phyloP scores from a whole-genome alignment of 805 yeast genomes.

The Candida adriatica region DNA sequence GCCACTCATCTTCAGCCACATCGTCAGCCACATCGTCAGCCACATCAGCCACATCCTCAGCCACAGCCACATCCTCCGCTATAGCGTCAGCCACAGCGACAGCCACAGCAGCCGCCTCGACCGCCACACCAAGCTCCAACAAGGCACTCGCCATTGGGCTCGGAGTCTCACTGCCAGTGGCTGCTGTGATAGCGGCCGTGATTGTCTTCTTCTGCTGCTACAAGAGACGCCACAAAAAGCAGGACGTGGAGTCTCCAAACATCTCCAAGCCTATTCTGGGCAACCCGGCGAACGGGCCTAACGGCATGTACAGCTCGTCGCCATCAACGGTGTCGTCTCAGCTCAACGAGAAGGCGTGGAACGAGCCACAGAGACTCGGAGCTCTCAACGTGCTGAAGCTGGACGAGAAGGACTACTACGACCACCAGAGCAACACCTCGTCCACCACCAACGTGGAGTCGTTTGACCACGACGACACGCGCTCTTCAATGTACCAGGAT shows the following conservation, averaged over 20 bases:
- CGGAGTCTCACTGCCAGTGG: slow-evolving; percentile 78
- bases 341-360: slow-evolving; percentile 23
- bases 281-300: slow-evolving; percentile 30
- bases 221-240: slow-evolving; percentile 33
- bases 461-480: slow-evolving; percentile 25
- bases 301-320: slow-evolving; percentile 12
- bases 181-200: slow-evolving; percentile 39
- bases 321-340: slow-evolving; percentile 28
- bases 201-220: slow-evolving; percentile 52
- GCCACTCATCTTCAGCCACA: slow-evolving; percentile 23
- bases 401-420: slow-evolving; percentile 32
- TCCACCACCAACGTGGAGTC: slow-evolving; percentile 45
- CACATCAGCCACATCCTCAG: slow-evolving; percentile 19
- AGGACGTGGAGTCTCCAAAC: slow-evolving; percentile 26
- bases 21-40: slow-evolving; percentile 25
- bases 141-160: slow-evolving; percentile 79
- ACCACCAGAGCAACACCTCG: slow-evolving; percentile 34
- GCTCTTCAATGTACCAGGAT: slow-evolving; percentile 30
- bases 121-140: slow-evolving; percentile 23
- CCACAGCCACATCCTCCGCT: slow-evolving; percentile 2
- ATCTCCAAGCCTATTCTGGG: slow-evolving; percentile 35
- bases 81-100: background rate
- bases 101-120: background rate
- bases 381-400: slow-evolving; percentile 46
- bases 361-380: slow-evolving; percentile 32